Evolutionary conservation across 2,329 filamentous ascomycete genomes (phyloP).

Genomic region (Penicillium janthinellum): DNA sequence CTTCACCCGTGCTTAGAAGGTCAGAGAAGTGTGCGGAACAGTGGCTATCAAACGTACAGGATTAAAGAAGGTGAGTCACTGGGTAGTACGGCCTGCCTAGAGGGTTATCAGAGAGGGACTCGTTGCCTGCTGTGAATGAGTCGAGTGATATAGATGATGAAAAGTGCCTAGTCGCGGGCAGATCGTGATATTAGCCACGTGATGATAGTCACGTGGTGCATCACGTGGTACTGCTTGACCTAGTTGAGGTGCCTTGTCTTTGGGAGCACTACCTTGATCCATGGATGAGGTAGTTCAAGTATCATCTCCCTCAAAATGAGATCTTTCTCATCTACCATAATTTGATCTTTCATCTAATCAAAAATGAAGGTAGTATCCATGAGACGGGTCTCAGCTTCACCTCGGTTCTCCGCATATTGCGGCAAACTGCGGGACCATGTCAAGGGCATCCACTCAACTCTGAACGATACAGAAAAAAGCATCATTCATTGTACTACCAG

Average conservation of each 20-base stretch:
- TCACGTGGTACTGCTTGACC: constrained; percentile 7
- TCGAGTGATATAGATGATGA: constrained; percentile 7
- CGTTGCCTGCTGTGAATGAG: not conserved
- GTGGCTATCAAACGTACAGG: too few species aligned
- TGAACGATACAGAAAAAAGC: not conserved
- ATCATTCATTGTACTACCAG: not conserved
- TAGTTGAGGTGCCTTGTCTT: not conserved
- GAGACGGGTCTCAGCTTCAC: not conserved
- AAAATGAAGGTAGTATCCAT: not conserved
- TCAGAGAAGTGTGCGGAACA: too few species aligned
- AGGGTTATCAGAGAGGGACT: not conserved
- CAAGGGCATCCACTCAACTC: not conserved
- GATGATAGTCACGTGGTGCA: constrained; percentile 6
- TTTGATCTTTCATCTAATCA: not conserved
- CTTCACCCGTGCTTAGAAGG: too few species aligned
- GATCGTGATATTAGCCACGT: constrained; percentile 9
- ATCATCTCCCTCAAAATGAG: not conserved
- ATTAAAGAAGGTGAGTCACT: too few species aligned
- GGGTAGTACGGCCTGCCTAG: not conserved
- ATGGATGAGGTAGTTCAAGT: not conserved
- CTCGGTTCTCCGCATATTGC: not conserved
- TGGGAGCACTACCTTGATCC: not conserved
- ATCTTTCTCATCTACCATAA: not conserved
- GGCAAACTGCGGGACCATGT: not conserved
- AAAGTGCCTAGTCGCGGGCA: constrained; percentile 7